Conservation (phyloP, 768 basidiomycete species). For the Podaxis sp. region DNA sequence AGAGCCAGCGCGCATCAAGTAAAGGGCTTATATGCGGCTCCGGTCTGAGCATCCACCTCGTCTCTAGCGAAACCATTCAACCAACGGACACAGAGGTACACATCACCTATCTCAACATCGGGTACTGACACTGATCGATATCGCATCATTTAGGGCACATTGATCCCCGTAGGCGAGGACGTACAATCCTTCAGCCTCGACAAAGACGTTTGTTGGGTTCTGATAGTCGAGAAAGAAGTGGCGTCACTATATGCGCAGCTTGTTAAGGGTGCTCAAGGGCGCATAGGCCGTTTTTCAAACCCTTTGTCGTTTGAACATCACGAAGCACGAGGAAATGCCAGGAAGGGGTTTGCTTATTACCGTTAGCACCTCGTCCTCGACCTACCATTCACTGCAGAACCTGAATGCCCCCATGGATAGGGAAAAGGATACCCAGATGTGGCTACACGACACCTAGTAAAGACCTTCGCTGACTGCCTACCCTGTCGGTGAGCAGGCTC, state of each 20-base stretch:
- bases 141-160: slow-evolving; percentile 48
- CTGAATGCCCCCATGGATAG: slow-evolving; percentile 36
- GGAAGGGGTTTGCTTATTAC: slow-evolving; percentile 79
- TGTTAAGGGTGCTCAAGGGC: neutral
- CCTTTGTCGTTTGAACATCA: slow-evolving; percentile 59
- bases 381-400: neutral
- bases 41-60: slow-evolving; percentile 56
- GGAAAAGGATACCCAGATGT: slow-evolving; percentile 98
- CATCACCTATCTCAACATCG: neutral
- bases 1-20: slow-evolving; percentile 75
- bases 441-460: slow-evolving; percentile 83
- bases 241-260: slow-evolving; percentile 13
- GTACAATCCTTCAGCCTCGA: slow-evolving; percentile 61
- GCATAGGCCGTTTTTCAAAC: slow-evolving; percentile 94
- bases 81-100: slow-evolving; percentile 61
- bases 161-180: slow-evolving; percentile 78
- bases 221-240: slow-evolving; percentile 95
- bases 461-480: slow-evolving; percentile 65
- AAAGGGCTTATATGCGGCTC: slow-evolving; percentile 86
- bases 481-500: slow-evolving; percentile 29
- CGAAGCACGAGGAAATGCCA: slow-evolving; percentile 46
- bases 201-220: slow-evolving; percentile 67
- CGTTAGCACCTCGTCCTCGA: slow-evolving; percentile 35
- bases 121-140: neutral
- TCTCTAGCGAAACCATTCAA: slow-evolving; percentile 50